A percentile compares a stretch with the other conserved stretches of the same genome.
These are phyloP conservation scores for Ormosia semicastrata DNA, from an alignment of 306 rosid genomes.

Conservation along the genomic window DNA sequence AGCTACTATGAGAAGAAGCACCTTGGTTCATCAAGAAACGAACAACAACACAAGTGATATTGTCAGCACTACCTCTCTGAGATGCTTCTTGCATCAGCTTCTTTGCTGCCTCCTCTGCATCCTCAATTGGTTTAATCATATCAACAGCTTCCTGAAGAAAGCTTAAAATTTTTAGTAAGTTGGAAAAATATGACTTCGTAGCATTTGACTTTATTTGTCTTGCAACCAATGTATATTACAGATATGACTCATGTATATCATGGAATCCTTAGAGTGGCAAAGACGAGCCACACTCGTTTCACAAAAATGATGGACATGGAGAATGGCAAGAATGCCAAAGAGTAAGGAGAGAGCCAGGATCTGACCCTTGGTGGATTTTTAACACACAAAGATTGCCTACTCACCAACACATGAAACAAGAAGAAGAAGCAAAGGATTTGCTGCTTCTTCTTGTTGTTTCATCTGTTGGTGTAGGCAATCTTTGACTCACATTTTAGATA, in stretches of 20 bases:
- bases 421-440: no score
- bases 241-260: neutral
- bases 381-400: no score
- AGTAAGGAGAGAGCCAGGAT: neutral
- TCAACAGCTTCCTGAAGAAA: slow-evolving; percentile 80
- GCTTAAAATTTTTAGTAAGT: neutral
- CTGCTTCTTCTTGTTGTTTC: neutral
- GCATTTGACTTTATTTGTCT: neutral
- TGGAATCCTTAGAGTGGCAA: neutral
- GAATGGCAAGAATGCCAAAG: neutral
- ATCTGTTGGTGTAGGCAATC: neutral
- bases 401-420: no score
- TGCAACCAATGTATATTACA: neutral
- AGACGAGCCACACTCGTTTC: neutral
- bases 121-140: slow-evolving; percentile 74
- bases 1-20: slow-evolving; percentile 41
- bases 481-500: neutral
- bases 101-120: slow-evolving; percentile 89
- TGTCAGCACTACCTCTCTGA: slow-evolving; percentile 93
- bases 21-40: slow-evolving; percentile 78
- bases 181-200: neutral
- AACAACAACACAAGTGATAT: slow-evolving; percentile 86
- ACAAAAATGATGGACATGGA: neutral
- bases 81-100: slow-evolving; percentile 83
- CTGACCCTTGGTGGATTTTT: neutral